Percentiles rank a stretch among this genome's conserved stretches.
Evolutionary conservation across 2,329 filamentous ascomycete genomes (phyloP).

Genomic region (Hymenoscyphus infarciens): DNA sequence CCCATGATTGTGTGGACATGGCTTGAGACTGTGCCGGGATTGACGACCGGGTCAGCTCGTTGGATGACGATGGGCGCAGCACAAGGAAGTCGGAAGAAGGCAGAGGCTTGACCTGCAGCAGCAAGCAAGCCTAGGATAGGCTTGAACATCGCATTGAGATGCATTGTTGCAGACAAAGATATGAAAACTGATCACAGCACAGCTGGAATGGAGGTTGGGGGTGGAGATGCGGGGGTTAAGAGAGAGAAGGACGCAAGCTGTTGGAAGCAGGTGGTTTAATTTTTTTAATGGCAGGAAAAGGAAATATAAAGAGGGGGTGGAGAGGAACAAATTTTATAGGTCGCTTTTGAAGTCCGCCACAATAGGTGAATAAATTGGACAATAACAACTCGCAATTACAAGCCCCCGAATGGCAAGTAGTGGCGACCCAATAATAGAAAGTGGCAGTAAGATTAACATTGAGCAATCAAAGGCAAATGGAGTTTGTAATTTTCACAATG

Average conservation of each 20-base stretch:
- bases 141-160: neutral
- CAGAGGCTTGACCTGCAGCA: constrained; percentile 29
- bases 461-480: neutral
- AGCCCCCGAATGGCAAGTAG: neutral
- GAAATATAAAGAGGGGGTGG: neutral
- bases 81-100: constrained; percentile 47
- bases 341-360: neutral
- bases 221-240: neutral
- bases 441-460: neutral
- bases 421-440: neutral
- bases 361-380: neutral
- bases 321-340: neutral
- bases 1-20: constrained; percentile 63
- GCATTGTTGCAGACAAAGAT: neutral
- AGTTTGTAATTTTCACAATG: neutral
- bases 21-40: constrained; percentile 47
- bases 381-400: neutral
- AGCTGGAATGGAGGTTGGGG: neutral
- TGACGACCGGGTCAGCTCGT: constrained; percentile 57
- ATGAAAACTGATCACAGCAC: neutral
- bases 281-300: neutral
- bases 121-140: constrained; percentile 1
- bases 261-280: neutral
- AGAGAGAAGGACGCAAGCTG: neutral
- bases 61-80: constrained; percentile 40